Conservation (phyloP, 495 filamentous ascomycete species). For the Aspergillus baeticus region DNA sequence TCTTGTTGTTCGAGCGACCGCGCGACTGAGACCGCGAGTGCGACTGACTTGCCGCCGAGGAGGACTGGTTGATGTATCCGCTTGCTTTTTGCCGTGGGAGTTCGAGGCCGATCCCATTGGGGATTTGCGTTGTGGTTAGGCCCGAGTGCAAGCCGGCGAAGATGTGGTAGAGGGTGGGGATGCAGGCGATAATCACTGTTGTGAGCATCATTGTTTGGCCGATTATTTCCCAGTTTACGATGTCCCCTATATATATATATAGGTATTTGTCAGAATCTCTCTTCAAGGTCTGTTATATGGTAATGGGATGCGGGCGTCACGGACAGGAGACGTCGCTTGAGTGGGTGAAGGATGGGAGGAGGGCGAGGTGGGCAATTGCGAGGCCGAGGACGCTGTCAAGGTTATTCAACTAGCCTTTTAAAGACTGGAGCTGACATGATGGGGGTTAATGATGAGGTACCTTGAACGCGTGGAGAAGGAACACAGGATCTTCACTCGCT, state of each 20-base stretch:
- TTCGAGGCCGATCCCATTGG: slow-evolving; percentile 22
- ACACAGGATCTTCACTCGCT: slow-evolving; percentile 24
- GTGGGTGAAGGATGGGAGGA: slow-evolving; percentile 21
- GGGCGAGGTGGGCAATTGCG: slow-evolving; percentile 20
- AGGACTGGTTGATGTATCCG: slow-evolving; percentile 17
- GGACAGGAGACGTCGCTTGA: slow-evolving; percentile 24
- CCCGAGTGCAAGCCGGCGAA: slow-evolving; percentile 35
- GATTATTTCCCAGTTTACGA: slow-evolving; percentile 13
- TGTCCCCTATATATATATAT: slow-evolving; percentile 22
- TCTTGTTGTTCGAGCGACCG: too few species aligned
- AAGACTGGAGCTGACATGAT: not conserved
- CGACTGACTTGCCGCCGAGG: not conserved
- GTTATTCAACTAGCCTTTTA: not conserved
- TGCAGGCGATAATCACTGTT: slow-evolving; percentile 28
- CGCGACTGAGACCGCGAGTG: not conserved
- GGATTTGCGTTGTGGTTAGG: slow-evolving; percentile 29
- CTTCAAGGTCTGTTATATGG: not conserved
- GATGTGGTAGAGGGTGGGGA: slow-evolving; percentile 39
- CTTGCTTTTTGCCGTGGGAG: slow-evolving; percentile 16
- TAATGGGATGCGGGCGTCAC: not conserved
- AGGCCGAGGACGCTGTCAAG: slow-evolving; percentile 18
- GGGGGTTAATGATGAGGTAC: slow-evolving; percentile 2
- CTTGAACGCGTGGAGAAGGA: slow-evolving; percentile 22
- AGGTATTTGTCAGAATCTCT: not conserved
- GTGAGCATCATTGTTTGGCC: slow-evolving; percentile 29